Base-by-base conservation (phyloP, 2,329 filamentous ascomycete genomes). In the Ramichloridium luteum region DNA sequence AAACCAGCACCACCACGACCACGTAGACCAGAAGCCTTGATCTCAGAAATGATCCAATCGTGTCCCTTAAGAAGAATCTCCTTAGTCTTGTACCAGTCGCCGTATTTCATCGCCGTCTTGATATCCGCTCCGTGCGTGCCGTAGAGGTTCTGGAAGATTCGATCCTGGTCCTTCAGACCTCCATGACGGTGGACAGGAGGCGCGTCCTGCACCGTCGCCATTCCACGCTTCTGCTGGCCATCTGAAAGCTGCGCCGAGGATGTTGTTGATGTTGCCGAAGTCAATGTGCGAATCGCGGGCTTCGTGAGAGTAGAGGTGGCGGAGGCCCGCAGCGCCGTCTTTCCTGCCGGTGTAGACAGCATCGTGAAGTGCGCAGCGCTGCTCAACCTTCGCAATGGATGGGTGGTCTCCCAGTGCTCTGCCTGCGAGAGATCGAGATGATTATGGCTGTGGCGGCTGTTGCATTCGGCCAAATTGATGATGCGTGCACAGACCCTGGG, bases 71-170 rank as follows among this genome's bases (percentile, higher is more conserved):
- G 65, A 37, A 98, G 62, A 36, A 98, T 98, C 60, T 98, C 90
- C 72, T 98, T 98, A 34, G 90, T 98, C 72, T 92, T 93, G 68
- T 98, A 76, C 90, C 90, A 98, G 61, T 96, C 90, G 49, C 90
- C 90, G 71, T 93, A 93, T 66, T 93, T 93, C 77, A 84, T 86
- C 32, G 90, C 86, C 55, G 77, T 84, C 68, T 90, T 88, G 49
- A 98, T 65, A 59, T 94, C 86, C 41, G 85, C 72, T 31, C 84
- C 85, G 64, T 83, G 84, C 57, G 90, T 84, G 53, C 84, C 78
- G 66, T 98, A 98, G 37, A 98, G 72, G 65, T 98, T 98, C 67
- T 93, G 86, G 66, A 98, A 98, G 63, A 98, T 98, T 52, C 90
- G 78, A 65, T 98, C 90, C 67, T 96, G 85, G 59, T 98, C 90